phyloP scores from a whole-genome alignment of 2,329 filamentous ascomycete genomes.

The Aphanoascus verrucosus region DNA sequence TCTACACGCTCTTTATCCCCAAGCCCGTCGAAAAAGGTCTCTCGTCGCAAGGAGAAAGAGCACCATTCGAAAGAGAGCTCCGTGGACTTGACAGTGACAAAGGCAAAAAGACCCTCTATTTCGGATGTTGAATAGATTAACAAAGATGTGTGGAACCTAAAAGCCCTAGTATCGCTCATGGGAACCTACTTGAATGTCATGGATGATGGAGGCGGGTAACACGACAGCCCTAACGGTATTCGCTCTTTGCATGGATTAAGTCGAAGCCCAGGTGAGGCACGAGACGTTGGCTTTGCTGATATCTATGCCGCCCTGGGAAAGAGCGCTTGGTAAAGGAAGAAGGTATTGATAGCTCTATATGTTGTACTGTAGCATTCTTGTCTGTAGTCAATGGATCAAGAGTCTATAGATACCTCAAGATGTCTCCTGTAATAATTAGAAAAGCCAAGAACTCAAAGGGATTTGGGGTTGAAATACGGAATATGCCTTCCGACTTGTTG shows the following conservation, averaged over 20 bases:
- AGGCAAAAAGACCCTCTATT: not conserved
- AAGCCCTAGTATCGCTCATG: too few relatives aligned
- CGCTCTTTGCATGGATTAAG: not conserved
- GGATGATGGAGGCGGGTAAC: not conserved
- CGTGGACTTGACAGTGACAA: not conserved
- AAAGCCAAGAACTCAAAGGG: too few relatives aligned
- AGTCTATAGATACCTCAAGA: not conserved
- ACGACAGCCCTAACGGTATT: not conserved
- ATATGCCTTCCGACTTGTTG: too few relatives aligned
- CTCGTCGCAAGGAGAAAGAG: slow-evolving; percentile 12
- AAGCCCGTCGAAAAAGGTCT: slow-evolving; percentile 19
- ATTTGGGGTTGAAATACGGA: too few relatives aligned
- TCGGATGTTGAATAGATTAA: slow-evolving; percentile 3
- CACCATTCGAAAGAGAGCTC: not conserved
- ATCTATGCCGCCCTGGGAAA: not conserved
- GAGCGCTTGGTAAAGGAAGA: not conserved
- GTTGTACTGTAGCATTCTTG: not conserved
- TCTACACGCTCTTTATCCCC: not conserved
- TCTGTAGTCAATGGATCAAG: not conserved
- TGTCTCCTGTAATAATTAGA: too few relatives aligned
- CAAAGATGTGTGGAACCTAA: not conserved
- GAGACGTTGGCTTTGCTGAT: not conserved
- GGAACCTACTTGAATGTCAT: too few relatives aligned
- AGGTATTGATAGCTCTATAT: not conserved
- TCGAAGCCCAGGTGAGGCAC: too few relatives aligned